Percentiles rank a stretch among this genome's conserved stretches.
phyloP scores from a whole-genome alignment of 106 monocot species.

The Agapanthus africanus region DNA sequence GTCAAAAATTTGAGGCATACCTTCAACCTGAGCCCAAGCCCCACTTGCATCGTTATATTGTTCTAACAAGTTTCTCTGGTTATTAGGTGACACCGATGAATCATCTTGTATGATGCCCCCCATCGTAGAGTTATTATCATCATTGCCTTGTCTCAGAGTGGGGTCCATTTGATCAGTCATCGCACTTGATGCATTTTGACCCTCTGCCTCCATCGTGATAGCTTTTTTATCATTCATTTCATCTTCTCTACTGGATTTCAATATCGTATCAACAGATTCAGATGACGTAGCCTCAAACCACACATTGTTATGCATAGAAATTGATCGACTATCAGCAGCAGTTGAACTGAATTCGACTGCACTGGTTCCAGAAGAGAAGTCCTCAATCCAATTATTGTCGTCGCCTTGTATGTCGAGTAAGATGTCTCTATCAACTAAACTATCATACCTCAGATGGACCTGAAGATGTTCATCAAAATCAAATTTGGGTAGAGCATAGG shows the following conservation, averaged over 20 bases:
- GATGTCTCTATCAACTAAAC: constrained; percentile 56
- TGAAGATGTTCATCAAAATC: constrained; percentile 78
- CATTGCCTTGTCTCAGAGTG: constrained; percentile 10
- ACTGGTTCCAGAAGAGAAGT: constrained; percentile 67
- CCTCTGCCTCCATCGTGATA: constrained; percentile 21
- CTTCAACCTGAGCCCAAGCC: constrained; percentile 2
- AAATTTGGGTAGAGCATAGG: constrained; percentile 75
- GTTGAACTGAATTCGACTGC: constrained; percentile 52
- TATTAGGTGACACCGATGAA: constrained; percentile 14
- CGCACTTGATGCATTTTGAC: constrained; percentile 9
- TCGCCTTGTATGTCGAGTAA: constrained; percentile 69
- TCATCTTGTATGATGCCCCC: constrained; percentile 10
- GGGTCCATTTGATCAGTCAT: constrained; percentile 3
- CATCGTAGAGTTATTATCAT: constrained; percentile 9
- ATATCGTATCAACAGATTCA: constrained; percentile 89
- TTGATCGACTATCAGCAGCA: constrained; percentile 54
- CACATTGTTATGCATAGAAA: constrained; percentile 65
- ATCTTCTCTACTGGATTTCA: constrained; percentile 83
- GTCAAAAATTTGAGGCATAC: constrained; percentile 8
- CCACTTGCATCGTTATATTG: constrained; percentile 10
- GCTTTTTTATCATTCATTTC: constrained; percentile 36
- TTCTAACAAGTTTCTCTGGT: constrained; percentile 16
- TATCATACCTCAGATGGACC: constrained; percentile 50
- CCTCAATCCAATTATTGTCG: constrained; percentile 72
- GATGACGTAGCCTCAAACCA: constrained; percentile 95